A percentile compares a stretch with the other conserved stretches of the same genome.
These are phyloP conservation scores for Colletotrichum salicis DNA, from an alignment of 2,329 filamentous ascomycete species.

Conservation along the genomic window DNA sequence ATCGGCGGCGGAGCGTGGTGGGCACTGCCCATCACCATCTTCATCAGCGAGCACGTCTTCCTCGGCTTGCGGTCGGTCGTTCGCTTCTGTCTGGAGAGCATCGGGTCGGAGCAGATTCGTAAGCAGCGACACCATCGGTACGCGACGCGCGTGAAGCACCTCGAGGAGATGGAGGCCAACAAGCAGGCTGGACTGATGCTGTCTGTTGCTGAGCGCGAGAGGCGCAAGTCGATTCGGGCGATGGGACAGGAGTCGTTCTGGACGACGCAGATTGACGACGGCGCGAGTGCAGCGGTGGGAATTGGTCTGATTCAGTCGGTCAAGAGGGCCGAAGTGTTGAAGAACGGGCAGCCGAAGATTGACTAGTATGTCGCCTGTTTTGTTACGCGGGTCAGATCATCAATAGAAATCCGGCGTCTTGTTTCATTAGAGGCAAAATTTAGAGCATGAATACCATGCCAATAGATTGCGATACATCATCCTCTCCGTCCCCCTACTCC, in stretches of 20 bases:
- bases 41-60: slow-evolving; percentile 79
- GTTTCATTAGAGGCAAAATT: not conserved
- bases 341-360: slow-evolving; percentile 27
- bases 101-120: slow-evolving; percentile 54
- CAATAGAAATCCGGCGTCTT: too few relatives aligned
- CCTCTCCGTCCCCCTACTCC: not conserved
- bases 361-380: not conserved
- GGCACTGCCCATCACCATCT: slow-evolving; percentile 75
- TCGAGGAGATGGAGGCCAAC: slow-evolving; percentile 54
- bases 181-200: slow-evolving; percentile 47
- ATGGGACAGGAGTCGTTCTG: slow-evolving; percentile 50
- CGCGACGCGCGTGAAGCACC: slow-evolving; percentile 47
- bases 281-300: slow-evolving; percentile 48
- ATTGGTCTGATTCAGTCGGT: slow-evolving; percentile 47
- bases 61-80: slow-evolving; percentile 65
- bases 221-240: slow-evolving; percentile 49
- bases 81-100: slow-evolving; percentile 47
- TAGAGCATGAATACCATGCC: not conserved
- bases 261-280: slow-evolving; percentile 54
- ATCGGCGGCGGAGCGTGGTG: slow-evolving; percentile 68
- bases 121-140: slow-evolving; percentile 53
- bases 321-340: slow-evolving; percentile 32
- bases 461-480: not conserved
- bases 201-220: slow-evolving; percentile 48
- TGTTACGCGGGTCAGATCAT: too few relatives aligned